Evolutionary conservation across 2,329 filamentous ascomycete species (phyloP), one percentile per base, ranked within the genome.

Genomic region (Aspergillus pseudoglaucus): DNA sequence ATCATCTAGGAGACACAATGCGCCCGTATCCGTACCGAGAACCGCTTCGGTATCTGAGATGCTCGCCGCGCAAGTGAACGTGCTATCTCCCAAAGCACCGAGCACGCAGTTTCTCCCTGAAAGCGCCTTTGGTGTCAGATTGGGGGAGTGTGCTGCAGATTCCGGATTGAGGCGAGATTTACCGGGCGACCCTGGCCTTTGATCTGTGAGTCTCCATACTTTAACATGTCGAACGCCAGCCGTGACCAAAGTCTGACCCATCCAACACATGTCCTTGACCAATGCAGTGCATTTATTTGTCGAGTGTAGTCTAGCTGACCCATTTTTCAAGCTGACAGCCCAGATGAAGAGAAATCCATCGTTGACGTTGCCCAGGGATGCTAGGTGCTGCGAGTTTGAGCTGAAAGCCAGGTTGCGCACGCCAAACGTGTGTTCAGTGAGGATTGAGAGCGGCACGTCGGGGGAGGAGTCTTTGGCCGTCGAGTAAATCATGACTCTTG

Each of bases 341-440:
- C 91, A 97, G 23, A 97, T 78, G 64, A 91, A 95, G 17, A 98
- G 76, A 63, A 94, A 97, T 1, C 91, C 91, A 68, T 98, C 93
- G 64, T 96, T 96, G 47, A 87, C 80, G 15, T 86, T 82, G 23
- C 93, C 93, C 10, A 98, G 76, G 17, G 90, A 95, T 2, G 93
- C 93, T 30, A 98, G 78, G 66, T 86, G 95, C 54, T 80, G 85
- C 10, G 87, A 88, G 65, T 96, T 88, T 1, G 85, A 78, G 52
- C 90, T 96, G 78, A 95, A 98, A 2, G 90, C 86, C 30, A 98
- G 82, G 32, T 87, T 87, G 49, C 84, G 85, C 27, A 98, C 89
- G 6, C 93, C 93, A 66, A 88, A 94, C 1, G 83, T 85, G 68
- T 98, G 93, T 62, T 98, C 93, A 47, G 82, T 87, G 47, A 98